Evolutionary conservation across 139 green algal genomes (phyloP).

Genomic region (Coelastrella sp.): DNA sequence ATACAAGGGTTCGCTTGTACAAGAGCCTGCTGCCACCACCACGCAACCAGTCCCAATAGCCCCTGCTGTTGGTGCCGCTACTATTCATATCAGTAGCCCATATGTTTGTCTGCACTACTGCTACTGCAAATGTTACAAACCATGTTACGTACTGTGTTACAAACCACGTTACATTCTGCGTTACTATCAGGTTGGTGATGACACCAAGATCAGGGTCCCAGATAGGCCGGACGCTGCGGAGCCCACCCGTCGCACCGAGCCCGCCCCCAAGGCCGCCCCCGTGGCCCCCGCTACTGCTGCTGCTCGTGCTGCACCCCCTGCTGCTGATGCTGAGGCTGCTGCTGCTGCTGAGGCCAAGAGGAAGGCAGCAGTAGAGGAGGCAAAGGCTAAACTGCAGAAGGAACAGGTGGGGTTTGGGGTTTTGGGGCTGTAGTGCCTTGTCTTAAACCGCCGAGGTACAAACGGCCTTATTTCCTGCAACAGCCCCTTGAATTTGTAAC

Average conservation of each 20-base stretch:
- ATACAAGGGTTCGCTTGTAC: too few relatives aligned
- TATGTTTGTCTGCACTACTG: too few relatives aligned
- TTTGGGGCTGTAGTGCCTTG: neutral
- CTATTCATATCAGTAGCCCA: neutral
- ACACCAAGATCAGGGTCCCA: constrained; percentile 40
- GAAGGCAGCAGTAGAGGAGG: constrained; percentile 33
- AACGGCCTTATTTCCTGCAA: too few relatives aligned
- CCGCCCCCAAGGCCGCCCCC: neutral
- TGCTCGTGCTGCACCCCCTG: constrained; percentile 9
- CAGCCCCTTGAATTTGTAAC: too few relatives aligned
- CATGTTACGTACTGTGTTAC: too few relatives aligned
- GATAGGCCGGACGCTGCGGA: constrained; percentile 30
- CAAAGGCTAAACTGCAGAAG: constrained; percentile 48
- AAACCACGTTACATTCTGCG: neutral
- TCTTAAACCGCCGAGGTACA: too few relatives aligned
- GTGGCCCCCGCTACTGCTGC: constrained; percentile 23
- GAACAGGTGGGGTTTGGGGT: constrained; percentile 26
- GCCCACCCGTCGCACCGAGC: neutral
- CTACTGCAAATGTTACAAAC: too few relatives aligned
- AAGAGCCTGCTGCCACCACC: too few relatives aligned
- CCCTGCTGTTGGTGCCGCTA: neutral
- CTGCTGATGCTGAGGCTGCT: neutral
- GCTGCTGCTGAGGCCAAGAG: constrained; percentile 44
- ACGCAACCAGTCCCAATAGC: neutral
- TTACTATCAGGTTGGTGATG: constrained; percentile 24